phyloP scores from a whole-genome alignment of 805 yeast species.

The Teunomyces stri region DNA sequence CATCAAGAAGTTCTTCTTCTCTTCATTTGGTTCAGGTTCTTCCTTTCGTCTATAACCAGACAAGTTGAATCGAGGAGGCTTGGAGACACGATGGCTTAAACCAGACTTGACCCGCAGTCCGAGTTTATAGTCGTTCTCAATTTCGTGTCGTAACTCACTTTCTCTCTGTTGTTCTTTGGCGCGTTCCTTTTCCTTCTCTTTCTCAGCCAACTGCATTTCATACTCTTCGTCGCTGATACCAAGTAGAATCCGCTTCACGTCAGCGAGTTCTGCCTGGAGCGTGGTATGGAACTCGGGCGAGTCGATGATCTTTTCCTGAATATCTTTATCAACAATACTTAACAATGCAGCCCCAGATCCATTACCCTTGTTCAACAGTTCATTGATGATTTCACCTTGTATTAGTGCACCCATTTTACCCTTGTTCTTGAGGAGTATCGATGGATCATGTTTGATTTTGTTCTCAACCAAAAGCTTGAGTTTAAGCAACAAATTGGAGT shows the following conservation, averaged over 20 bases:
- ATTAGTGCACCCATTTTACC: slow-evolving; percentile 52
- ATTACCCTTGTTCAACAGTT: slow-evolving; percentile 16
- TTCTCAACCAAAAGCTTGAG: slow-evolving; percentile 43
- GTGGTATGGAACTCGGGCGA: slow-evolving; percentile 37
- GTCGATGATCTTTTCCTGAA: slow-evolving; percentile 43
- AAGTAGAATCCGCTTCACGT: slow-evolving; percentile 27
- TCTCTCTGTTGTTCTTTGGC: slow-evolving; percentile 11
- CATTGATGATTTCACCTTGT: slow-evolving; percentile 47
- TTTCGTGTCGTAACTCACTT: slow-evolving; percentile 5
- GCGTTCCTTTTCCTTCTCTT: slow-evolving; percentile 12
- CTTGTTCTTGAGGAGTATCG: slow-evolving; percentile 45
- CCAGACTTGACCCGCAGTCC: slow-evolving; percentile 26
- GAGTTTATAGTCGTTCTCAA: slow-evolving; percentile 21
- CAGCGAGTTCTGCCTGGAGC: slow-evolving; percentile 31
- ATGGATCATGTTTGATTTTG: slow-evolving; percentile 48
- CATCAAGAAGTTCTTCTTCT: slow-evolving; percentile 11
- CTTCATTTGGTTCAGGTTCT: slow-evolving; percentile 5
- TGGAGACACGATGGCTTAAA: slow-evolving; percentile 24
- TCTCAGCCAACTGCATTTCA: slow-evolving; percentile 20
- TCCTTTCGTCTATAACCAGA: slow-evolving; percentile 6
- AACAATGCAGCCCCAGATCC: slow-evolving; percentile 19
- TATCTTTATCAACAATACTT: slow-evolving; percentile 42
- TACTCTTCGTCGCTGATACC: slow-evolving; percentile 43
- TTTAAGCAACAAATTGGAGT: slow-evolving; percentile 37
- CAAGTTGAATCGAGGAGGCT: slow-evolving; percentile 36